phyloP scores from a whole-genome alignment of 331 rosid genomes.

The Saraca asoca region DNA sequence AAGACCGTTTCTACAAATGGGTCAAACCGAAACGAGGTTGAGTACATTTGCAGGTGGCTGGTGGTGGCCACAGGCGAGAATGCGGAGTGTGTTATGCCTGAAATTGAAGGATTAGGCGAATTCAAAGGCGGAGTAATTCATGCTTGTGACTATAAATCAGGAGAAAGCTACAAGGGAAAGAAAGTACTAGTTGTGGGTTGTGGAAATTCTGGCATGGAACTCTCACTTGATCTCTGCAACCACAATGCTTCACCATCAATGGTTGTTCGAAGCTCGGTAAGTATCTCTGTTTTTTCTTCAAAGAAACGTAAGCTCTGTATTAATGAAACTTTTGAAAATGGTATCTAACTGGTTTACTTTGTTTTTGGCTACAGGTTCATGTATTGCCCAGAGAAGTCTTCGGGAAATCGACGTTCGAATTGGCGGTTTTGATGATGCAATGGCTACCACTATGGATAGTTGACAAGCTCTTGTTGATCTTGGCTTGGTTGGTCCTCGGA shows the following conservation, averaged over 20 bases:
- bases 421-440: slow-evolving; percentile 65
- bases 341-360: slow-evolving; percentile 45
- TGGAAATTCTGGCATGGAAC: slow-evolving; percentile 96
- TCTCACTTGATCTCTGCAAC: slow-evolving; percentile 85
- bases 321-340: background rate
- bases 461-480: slow-evolving; percentile 64
- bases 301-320: background rate
- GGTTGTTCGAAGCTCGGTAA: slow-evolving; percentile 82
- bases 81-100: slow-evolving; percentile 82
- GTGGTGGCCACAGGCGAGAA: slow-evolving; percentile 97
- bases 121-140: slow-evolving; percentile 68
- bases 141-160: slow-evolving; percentile 84
- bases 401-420: slow-evolving; percentile 78
- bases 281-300: slow-evolving; percentile 4
- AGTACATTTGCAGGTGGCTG: slow-evolving; percentile 93
- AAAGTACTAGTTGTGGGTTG: slow-evolving; percentile 92
- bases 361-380: slow-evolving; percentile 69
- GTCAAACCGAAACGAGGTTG: slow-evolving; percentile 52
- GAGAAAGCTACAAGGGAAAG: slow-evolving; percentile 70
- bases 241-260: slow-evolving; percentile 80
- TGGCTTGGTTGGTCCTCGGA: slow-evolving; percentile 79
- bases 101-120: slow-evolving; percentile 62
- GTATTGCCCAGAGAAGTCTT: slow-evolving; percentile 80
- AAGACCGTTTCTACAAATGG: slow-evolving; percentile 48
- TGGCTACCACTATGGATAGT: slow-evolving; percentile 94